These are phyloP conservation scores for Fusarium ramigenum DNA, from an alignment of 2,329 filamentous ascomycete genomes.

Conservation along the genomic window DNA sequence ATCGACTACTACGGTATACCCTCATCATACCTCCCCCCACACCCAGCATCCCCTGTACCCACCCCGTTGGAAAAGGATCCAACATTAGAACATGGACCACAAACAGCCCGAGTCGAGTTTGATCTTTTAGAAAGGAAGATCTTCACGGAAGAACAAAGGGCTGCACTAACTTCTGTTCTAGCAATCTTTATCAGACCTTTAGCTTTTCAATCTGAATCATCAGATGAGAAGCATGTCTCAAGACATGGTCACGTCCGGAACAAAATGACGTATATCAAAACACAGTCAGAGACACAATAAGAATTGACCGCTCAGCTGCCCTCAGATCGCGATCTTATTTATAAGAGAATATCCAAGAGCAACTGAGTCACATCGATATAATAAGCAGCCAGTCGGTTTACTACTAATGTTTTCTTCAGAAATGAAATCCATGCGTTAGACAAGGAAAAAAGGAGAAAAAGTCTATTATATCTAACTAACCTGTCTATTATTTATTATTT, in stretches of 20 bases:
- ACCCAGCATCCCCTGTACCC: not conserved
- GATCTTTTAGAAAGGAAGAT: not conserved
- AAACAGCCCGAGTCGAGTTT: not conserved
- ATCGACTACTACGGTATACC: not conserved
- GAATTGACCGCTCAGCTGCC: constrained; percentile 19
- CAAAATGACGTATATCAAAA: constrained; percentile 23
- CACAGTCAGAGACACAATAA: constrained; percentile 17
- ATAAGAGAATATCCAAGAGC: not conserved
- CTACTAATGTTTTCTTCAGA: not conserved
- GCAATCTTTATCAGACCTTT: not conserved
- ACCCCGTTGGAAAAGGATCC: not conserved
- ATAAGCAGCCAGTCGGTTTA: not conserved
- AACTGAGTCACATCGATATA: not conserved
- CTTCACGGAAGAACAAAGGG: not conserved
- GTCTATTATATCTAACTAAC: not conserved
- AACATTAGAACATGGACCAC: not conserved
- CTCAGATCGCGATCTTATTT: constrained; percentile 27
- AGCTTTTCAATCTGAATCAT: constrained; percentile 7
- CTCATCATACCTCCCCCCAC: not conserved
- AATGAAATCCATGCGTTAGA: constrained; percentile 11
- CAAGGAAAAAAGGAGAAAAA: not conserved
- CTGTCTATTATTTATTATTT: not conserved
- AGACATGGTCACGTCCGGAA: constrained; percentile 19
- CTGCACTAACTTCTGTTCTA: not conserved
- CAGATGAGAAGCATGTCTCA: constrained; percentile 25